phyloP scores from a whole-genome alignment of 1,139 yeast genomes.

The Blastobotrys petasosporus region DNA sequence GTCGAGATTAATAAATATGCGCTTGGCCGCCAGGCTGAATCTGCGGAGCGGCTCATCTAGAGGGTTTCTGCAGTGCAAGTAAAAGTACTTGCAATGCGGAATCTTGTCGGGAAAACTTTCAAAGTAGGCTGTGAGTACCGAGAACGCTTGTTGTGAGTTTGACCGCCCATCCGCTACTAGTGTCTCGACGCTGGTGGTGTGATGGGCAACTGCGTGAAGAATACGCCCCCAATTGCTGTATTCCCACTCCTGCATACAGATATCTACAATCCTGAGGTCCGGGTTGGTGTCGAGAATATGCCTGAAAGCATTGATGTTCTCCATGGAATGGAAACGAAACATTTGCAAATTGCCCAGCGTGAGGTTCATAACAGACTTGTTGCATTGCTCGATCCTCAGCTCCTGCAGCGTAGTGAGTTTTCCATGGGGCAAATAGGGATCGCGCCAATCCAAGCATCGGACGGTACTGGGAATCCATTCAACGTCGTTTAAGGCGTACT shows the following conservation, averaged over 20 bases:
- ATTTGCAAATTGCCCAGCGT: not conserved
- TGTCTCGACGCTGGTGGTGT: not conserved
- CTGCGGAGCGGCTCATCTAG: not conserved
- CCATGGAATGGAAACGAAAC: not conserved
- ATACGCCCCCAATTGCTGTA: too few species aligned
- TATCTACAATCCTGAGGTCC: too few species aligned
- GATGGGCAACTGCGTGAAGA: too few species aligned
- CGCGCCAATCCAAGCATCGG: constrained; percentile 3
- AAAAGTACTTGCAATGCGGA: too few species aligned
- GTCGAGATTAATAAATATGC: not conserved
- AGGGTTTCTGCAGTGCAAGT: not conserved
- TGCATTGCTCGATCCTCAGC: constrained; percentile 4
- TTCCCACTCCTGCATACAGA: too few species aligned
- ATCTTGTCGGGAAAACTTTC: too few species aligned
- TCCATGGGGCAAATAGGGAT: not conserved
- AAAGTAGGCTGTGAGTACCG: not conserved
- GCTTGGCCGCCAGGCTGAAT: not conserved
- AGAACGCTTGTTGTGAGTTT: not conserved
- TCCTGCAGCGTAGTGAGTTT: constrained; percentile 1
- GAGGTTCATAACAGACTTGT: not conserved
- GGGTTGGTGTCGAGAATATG: too few species aligned
- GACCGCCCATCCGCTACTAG: not conserved
- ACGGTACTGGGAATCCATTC: constrained; percentile 3
- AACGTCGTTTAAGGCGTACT: not conserved
- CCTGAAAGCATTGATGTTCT: not conserved